Base-by-base conservation (phyloP, 139 green algal genomes). In the Mychonastes homosphaera region DNA sequence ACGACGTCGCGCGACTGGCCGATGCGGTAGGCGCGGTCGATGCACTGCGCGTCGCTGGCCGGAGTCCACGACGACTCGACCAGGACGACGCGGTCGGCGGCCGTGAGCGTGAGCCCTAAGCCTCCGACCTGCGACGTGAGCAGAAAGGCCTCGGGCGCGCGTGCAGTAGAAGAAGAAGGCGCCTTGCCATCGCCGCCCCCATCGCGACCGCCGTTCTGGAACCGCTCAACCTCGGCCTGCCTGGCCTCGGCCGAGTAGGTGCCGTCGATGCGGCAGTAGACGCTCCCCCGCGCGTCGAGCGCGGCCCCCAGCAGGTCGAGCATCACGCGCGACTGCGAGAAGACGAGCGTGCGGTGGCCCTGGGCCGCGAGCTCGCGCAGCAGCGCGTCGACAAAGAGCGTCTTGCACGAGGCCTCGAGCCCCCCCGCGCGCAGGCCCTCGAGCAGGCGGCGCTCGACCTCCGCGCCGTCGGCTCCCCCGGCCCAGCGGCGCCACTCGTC, bases 91-190 rank as follows among this genome's bases (percentile, higher is more conserved):
- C 91, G 71, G 61, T 95, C 76, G 9, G 91, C 91, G 3, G 79
- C 85, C 1, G 92, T 97, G 7, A 98, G 75, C 7, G 89, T 98
- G 19, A 98, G 69, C 2, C 91, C 91, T 52, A 97, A 67, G 6
- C 91, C 91, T 6, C 90, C 90, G 28, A 96, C 90, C 62, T 86
- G 58, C 19, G n/a, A 48, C 24, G 7, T 9, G 23, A 55, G 58
- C n/a, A n/a, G 43, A 15, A n/a, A 21, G 43, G 43, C 8, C 43
- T 29, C 19, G 10, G 26, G 45, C 23, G 45, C 16, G n/a, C 6
- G 23, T 34, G 16, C 6, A 52, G 45, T 24, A 52, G 45, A 15
- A 29, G 15, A 50, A 58, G 28, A 32, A 36, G 36, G 23, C 28
- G 58, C 28, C 18, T 29, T 19, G 23, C 45, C 30, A 24, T 24